phyloP scores from a whole-genome alignment of 495 filamentous ascomycete genomes.

The Podospora conica region DNA sequence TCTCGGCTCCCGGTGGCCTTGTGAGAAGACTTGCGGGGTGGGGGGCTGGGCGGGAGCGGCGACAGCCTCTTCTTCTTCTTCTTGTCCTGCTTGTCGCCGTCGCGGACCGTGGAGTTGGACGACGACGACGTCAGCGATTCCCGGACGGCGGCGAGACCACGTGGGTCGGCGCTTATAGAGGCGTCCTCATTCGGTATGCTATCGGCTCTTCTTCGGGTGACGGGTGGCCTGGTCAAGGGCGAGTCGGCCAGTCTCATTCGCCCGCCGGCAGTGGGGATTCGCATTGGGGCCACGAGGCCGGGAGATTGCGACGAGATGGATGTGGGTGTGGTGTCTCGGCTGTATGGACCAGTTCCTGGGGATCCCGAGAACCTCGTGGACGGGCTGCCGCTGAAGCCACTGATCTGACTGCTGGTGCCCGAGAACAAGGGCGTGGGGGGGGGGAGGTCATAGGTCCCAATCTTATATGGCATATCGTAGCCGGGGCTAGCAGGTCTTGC shows the following conservation, averaged over 20 bases:
- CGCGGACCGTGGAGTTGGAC: constrained; percentile 51
- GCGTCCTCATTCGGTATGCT: constrained; percentile 48
- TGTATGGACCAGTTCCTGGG: constrained; percentile 72
- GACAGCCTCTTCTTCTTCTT: constrained; percentile 40
- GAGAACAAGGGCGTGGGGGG: constrained; percentile 60
- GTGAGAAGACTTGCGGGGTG: constrained; percentile 58
- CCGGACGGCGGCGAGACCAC: constrained; percentile 57
- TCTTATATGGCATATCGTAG: constrained; percentile 37
- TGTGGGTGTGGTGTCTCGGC: constrained; percentile 88
- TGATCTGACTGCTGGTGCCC: constrained; percentile 46
- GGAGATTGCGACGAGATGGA: constrained; percentile 95
- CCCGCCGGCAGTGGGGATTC: constrained; percentile 44
- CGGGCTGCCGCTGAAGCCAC: constrained; percentile 67
- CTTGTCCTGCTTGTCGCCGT: constrained; percentile 39
- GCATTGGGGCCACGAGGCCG: constrained; percentile 56
- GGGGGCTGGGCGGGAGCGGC: constrained; percentile 53
- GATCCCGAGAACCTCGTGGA: constrained; percentile 94
- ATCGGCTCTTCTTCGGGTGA: constrained; percentile 54
- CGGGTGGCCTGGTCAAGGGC: constrained; percentile 59
- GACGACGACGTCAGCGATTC: constrained; percentile 59
- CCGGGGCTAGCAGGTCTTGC: constrained; percentile 21
- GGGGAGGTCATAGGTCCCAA: constrained; percentile 55
- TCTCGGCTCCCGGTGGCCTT: constrained; percentile 42
- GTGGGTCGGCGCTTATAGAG: constrained; percentile 41
- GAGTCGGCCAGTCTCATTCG: constrained; percentile 55